These are phyloP conservation scores for Castanopsis chinensis DNA, from an alignment of 306 rosid genomes.

Conservation along the genomic window DNA sequence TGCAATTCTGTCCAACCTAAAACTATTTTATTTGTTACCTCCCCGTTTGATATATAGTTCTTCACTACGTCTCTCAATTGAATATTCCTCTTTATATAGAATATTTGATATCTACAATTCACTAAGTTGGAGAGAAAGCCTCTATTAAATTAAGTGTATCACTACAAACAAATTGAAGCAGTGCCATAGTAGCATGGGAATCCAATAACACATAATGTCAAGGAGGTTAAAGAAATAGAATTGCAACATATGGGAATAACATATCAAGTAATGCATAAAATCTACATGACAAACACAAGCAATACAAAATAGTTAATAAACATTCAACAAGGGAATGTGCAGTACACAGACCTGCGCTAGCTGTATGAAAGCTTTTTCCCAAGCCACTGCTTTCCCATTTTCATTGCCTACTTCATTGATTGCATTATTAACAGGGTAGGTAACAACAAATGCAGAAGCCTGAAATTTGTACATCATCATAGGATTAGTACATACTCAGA, in stretches of 20 bases:
- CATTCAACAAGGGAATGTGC: constrained; percentile 10
- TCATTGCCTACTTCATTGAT: constrained; percentile 67
- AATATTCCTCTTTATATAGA: not conserved
- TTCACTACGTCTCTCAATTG: not conserved
- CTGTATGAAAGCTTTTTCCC: constrained; percentile 88
- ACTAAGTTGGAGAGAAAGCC: not conserved
- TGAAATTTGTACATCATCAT: constrained; percentile 39
- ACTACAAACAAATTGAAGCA: not conserved
- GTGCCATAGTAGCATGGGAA: not conserved
- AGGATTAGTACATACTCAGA: constrained; percentile 25
- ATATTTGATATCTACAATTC: not conserved
- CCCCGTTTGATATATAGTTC: not conserved
- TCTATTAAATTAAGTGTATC: not conserved
- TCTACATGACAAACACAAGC: constrained; percentile 24
- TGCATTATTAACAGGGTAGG: constrained; percentile 92
- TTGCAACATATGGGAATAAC: constrained; percentile 14
- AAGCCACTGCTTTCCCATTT: constrained; percentile 75
- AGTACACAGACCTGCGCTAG: constrained; percentile 70
- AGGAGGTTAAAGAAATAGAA: not conserved
- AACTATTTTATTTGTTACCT: not conserved
- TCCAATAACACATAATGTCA: not conserved
- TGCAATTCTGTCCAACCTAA: too few species aligned
- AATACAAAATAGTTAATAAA: constrained; percentile 14
- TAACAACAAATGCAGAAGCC: constrained; percentile 91
- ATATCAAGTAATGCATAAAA: not conserved